Conservation (phyloP, 179 eudicot genomes). For the Silene coronaria region DNA sequence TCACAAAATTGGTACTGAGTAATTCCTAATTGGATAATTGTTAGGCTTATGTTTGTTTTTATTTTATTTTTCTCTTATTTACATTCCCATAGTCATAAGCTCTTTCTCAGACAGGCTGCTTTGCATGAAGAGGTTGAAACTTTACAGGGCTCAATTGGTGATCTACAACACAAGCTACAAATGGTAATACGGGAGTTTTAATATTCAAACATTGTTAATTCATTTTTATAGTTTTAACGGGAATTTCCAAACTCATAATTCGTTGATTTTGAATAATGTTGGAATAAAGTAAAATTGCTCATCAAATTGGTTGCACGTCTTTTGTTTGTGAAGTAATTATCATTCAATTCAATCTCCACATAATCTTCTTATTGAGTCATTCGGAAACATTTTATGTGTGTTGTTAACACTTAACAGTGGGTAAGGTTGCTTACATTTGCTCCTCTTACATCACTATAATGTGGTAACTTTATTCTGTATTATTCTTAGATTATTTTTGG, state of each 20-base stretch:
- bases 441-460: no score
- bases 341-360: no score
- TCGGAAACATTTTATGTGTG: no score
- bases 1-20: background rate
- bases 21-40: background rate
- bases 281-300: background rate
- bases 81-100: constrained; percentile 36
- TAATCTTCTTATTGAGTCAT: no score
- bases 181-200: constrained; percentile 45
- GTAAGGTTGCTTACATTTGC: no score
- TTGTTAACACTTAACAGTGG: no score
- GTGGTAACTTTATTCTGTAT: no score
- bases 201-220: background rate
- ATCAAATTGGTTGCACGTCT: background rate
- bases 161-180: constrained; percentile 57
- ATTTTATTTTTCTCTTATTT: background rate
- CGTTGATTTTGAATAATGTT: background rate
- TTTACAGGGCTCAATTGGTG: constrained; percentile 44
- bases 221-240: background rate
- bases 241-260: constrained; percentile 4
- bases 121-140: constrained; percentile 62
- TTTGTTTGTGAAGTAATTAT: background rate
- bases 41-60: background rate
- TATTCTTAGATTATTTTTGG: no score
- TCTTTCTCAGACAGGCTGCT: constrained; percentile 81